phyloP scores from a whole-genome alignment of 148 eudicot genomes.

The Cornus florida region DNA sequence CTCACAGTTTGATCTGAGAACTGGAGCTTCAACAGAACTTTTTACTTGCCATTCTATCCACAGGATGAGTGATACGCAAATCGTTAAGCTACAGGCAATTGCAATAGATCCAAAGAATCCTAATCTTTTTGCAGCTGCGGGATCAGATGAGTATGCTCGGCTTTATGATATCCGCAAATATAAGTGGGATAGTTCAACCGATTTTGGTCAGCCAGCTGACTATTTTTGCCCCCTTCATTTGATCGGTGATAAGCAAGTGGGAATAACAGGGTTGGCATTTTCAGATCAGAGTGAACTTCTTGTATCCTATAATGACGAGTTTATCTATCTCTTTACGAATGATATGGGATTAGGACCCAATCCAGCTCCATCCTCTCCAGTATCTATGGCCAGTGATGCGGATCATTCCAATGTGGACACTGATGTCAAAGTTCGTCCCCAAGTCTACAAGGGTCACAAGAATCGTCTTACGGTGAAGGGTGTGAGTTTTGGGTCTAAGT shows the following conservation, averaged over 20 bases:
- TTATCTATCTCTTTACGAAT: constrained; percentile 71
- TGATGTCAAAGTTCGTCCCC: constrained; percentile 43
- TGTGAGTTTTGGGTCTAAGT: constrained; percentile 78
- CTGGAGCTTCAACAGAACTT: constrained; percentile 64
- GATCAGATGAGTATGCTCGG: constrained; percentile 79
- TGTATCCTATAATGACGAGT: constrained; percentile 72
- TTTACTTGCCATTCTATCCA: constrained; percentile 62
- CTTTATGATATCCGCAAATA: constrained; percentile 82
- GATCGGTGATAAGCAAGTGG: constrained; percentile 55
- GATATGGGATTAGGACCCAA: constrained; percentile 76
- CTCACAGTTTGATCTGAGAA: constrained; percentile 89
- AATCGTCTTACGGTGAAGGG: constrained; percentile 81
- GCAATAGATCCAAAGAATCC: constrained; percentile 88
- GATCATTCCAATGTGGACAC: constrained; percentile 30
- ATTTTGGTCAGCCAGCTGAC: constrained; percentile 75
- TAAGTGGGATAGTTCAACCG: constrained; percentile 68
- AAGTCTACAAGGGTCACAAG: constrained; percentile 75
- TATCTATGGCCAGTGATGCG: constrained; percentile 32
- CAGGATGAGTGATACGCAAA: constrained; percentile 26
- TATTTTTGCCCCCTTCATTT: constrained; percentile 79
- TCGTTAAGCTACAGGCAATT: constrained; percentile 64
- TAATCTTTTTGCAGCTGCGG: constrained; percentile 79
- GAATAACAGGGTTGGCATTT: constrained; percentile 85
- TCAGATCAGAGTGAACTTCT: constrained; percentile 89
- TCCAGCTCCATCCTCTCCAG: constrained; percentile 43